Evolutionary conservation across 108 stramenopile species (phyloP).

Genomic region (Hondaea fermentalgiana): DNA sequence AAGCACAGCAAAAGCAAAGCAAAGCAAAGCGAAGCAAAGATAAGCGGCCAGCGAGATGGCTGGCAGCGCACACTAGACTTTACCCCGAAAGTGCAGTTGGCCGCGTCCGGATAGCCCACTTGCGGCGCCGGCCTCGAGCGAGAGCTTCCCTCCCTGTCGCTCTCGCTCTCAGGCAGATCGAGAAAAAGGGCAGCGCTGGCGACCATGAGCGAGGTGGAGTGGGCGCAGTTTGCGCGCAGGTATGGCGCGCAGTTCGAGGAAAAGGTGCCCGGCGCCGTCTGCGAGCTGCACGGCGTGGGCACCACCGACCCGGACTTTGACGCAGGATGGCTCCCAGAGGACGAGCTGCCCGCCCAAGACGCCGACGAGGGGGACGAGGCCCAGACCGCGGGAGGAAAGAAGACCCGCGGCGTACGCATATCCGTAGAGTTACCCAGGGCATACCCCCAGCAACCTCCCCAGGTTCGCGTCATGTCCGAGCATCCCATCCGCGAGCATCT

Average conservation of each 20-base stretch:
- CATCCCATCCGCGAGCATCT: background rate
- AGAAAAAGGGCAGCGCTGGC: no score
- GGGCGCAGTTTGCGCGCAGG: background rate
- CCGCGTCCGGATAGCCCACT: no score
- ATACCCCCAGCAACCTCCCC: background rate
- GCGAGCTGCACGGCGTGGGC: background rate
- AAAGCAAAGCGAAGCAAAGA: no score
- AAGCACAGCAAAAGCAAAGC: no score
- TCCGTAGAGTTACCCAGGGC: background rate
- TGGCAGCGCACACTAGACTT: no score
- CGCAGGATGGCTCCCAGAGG: background rate
- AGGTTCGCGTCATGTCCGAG: background rate
- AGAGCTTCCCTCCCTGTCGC: no score
- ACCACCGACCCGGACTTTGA: conserved; percentile 14
- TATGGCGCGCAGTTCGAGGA: background rate
- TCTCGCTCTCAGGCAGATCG: no score
- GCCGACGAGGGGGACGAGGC: background rate
- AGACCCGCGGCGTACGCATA: background rate
- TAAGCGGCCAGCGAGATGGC: no score
- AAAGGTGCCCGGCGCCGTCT: background rate
- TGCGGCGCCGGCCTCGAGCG: no score
- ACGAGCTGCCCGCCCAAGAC: background rate
- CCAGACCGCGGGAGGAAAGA: background rate
- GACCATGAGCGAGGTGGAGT: background rate
- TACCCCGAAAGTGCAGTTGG: no score